phyloP scores from a whole-genome alignment of 225 moss, liverwort and hornwort species.

The Straminergon stramineum region DNA sequence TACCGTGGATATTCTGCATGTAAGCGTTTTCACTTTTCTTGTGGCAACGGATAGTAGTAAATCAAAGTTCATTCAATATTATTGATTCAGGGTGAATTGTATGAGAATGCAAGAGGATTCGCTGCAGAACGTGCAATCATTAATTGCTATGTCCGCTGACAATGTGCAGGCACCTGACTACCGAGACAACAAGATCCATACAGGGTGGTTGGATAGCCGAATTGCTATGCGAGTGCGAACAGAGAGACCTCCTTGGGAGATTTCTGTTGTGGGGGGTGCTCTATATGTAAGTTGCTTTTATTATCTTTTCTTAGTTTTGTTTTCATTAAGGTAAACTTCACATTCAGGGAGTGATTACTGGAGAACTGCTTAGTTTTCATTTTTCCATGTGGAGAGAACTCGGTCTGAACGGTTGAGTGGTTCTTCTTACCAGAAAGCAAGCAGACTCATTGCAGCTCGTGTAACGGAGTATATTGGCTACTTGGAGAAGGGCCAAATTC shows the following conservation, averaged over 20 bases:
- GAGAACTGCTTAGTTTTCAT: background rate
- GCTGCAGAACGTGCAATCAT: background rate
- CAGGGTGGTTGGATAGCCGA: conserved; percentile 92
- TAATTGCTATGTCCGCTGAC: background rate
- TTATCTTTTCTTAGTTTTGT: background rate
- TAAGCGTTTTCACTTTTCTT: conserved; percentile 12
- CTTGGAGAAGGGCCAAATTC: conserved; percentile 95
- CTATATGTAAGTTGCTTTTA: conserved; percentile 61
- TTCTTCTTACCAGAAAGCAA: conserved; percentile 56
- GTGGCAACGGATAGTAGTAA: background rate
- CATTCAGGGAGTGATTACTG: background rate
- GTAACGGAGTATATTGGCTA: conserved; percentile 91
- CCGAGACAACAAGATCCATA: conserved; percentile 84
- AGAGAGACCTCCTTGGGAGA: conserved; percentile 81
- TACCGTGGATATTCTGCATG: conserved; percentile 94
- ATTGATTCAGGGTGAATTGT: background rate
- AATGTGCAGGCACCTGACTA: conserved; percentile 71
- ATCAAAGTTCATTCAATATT: background rate
- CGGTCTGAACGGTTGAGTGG: background rate
- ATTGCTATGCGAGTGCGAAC: conserved; percentile 93
- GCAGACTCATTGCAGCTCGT: conserved; percentile 69
- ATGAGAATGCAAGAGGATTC: background rate
- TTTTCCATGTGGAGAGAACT: background rate
- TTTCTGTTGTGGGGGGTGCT: conserved; percentile 85
- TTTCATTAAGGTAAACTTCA: background rate